Evolutionary conservation across 2,329 filamentous ascomycete species (phyloP), one percentile per base, ranked within the genome.

Genomic region (Sporothrix brasiliensis): DNA sequence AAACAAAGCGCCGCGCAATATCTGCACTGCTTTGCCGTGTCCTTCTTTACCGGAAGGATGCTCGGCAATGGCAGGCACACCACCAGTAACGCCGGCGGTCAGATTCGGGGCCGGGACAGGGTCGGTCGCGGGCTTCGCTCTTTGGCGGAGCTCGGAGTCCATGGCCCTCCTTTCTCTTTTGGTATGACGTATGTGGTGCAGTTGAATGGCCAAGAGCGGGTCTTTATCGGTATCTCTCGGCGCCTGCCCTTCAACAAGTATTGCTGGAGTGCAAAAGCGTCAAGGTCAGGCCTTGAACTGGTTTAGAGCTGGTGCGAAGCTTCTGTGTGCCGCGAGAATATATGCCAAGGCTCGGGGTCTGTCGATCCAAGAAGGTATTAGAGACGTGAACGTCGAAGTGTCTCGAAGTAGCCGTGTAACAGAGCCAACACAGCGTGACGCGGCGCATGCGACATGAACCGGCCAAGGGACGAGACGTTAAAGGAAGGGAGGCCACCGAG

Each of bases 31-130:
- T 10, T 79, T 77, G 63, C 86, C 83, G 78, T 89, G 82, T 71
- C 85, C 83, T 68, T 82, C 78, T 69, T 83, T 82, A n/a, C 87
- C 87, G 1, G 86, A 86, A 0, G 87, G 86, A 76, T 89, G 86
- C 16, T 72, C 74, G 63, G 52, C 73, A 11, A 73, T 68, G 41
- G 66, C 72, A 16, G 68, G 39, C 16, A 70, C 63, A 41, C 71
- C 71, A 54, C 68, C 41, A 47, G 65, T 73, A 3, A 47, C 30
- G 5, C 69, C 69, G 73, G 73, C 73, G 27, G 67, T 72, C 53
- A 77, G 68, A 44, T 79, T 78, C 41, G 79, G 76, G n/a, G 77
- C 75, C 54, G 80, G 76, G 21, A 76, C 71, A 66, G 69, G 69
- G 58, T 71, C 58, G 21, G 71, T 53, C n/a, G 70, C 52, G 52